Evolutionary conservation across 2,329 filamentous ascomycete species (phyloP), one percentile per base, ranked within the genome.

Genomic region (Fusarium algeriense): DNA sequence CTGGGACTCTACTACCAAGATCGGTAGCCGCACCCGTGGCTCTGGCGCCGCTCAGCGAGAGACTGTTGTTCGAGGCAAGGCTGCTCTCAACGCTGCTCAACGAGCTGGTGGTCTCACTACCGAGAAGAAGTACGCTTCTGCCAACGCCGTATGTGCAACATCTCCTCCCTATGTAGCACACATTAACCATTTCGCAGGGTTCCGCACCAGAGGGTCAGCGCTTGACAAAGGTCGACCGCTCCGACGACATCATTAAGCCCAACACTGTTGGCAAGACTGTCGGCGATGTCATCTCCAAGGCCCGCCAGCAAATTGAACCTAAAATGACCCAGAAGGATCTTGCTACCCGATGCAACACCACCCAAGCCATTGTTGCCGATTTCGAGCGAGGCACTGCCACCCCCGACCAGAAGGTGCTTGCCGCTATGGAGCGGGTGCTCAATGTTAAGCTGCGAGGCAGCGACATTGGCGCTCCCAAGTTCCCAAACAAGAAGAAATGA

Each of bases 181-280:
- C 46, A 30, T 12, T 80, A 45, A 79, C 56, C 53, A 26, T n/a
- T 35, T 30, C 10, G 17, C 26, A 82, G 81, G 34, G 68, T 20
- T 70, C 74, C 28, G 70, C 74, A 57, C 76, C 76, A 74, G 95
- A 98, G 84, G 96, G 96, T 76, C 96, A 99, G 85, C 95, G 93
- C 80, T 88, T 98, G 73, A 98, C 96, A 75, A 98, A 98, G 87
- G 95, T 99, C 82, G 96, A 98, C 87, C 95, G 95, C 76, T 91
- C 91, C 81, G 95, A 98, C 86, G 96, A 98, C 81, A 97, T 98
- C 84, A 92, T 98, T 84, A 97, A 97, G 86, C 95, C 94, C 79
- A 97, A 97, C 86, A 97, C 94, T 49, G 87, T 98, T 64, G 94
- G 94, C 80, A 87, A 88, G 78, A 87, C 89, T 61, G 93, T 98